A percentile compares a stretch with the other conserved stretches of the same genome.
Evolutionary conservation across 2,329 filamentous ascomycete genomes (phyloP).

Genomic region (Monascus ruber): DNA sequence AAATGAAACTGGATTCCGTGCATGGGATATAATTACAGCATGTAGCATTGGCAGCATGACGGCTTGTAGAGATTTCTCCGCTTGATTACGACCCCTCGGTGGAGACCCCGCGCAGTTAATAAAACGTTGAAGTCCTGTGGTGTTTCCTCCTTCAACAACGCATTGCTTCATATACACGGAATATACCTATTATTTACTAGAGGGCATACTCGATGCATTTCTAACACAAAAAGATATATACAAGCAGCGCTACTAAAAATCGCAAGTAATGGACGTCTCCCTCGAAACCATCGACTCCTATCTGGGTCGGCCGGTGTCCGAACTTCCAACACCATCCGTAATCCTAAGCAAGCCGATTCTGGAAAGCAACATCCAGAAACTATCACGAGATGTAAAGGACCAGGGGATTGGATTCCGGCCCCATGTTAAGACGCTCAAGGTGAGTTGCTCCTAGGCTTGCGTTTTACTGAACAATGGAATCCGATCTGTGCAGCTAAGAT

Average conservation of each 20-base stretch:
- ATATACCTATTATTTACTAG: too few species aligned
- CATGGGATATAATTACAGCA: too few species aligned
- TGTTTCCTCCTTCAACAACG: background rate
- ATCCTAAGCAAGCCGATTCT: slow-evolving; percentile 29
- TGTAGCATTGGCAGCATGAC: too few species aligned
- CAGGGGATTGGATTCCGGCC: slow-evolving; percentile 30
- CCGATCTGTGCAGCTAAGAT: too few species aligned
- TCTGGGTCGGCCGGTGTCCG: slow-evolving; percentile 21
- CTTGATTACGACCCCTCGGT: too few species aligned
- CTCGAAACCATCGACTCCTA: slow-evolving; percentile 22
- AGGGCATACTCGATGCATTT: background rate
- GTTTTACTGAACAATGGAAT: too few species aligned
- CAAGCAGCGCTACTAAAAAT: background rate
- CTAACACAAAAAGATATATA: background rate
- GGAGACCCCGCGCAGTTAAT: too few species aligned
- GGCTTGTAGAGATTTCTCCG: too few species aligned
- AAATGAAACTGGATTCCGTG: too few species aligned
- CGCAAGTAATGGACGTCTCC: slow-evolving; percentile 17
- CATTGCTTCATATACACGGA: too few species aligned
- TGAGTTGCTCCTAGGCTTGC: slow-evolving; percentile 2
- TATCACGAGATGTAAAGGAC: slow-evolving; percentile 30
- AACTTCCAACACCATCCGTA: slow-evolving; percentile 30
- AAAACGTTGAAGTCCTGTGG: background rate
- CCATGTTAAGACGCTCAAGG: slow-evolving; percentile 38
- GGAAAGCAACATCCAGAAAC: slow-evolving; percentile 25